Conservation (phyloP, 495 filamentous ascomycete species). For the Trypethelium eluteriae region DNA sequence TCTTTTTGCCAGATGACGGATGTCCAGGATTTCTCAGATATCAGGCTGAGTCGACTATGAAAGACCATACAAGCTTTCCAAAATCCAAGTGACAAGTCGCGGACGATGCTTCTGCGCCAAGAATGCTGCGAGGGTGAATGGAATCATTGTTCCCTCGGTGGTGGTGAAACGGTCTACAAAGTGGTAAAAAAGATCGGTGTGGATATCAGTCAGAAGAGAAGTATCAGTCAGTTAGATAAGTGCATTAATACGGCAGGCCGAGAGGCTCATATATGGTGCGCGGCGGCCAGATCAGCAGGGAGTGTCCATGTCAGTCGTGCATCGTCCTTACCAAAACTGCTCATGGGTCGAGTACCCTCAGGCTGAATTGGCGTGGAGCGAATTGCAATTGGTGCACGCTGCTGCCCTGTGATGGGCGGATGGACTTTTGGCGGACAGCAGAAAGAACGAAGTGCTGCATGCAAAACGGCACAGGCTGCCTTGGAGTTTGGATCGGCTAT, state of each 20-base stretch:
- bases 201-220: neutral
- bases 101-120: slow-evolving; percentile 1
- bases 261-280: neutral
- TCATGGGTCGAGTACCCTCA: neutral
- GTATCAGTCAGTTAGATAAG: neutral
- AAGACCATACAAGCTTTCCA: slow-evolving; percentile 1
- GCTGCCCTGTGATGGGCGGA: neutral
- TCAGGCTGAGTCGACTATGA: slow-evolving; percentile 7
- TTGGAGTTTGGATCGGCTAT: slow-evolving; percentile 9
- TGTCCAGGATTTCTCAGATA: neutral
- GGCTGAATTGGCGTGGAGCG: neutral
- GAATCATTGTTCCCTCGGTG: slow-evolving; percentile 2
- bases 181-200: neutral
- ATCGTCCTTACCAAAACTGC: slow-evolving; percentile 4
- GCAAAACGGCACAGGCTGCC: slow-evolving; percentile 11
- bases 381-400: slow-evolving; percentile 6
- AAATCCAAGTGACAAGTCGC: neutral
- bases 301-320: slow-evolving; percentile 11
- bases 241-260: slow-evolving; percentile 4
- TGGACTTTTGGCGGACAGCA: neutral
- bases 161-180: neutral
- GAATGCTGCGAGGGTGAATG: slow-evolving; percentile 2
- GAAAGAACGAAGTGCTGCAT: neutral
- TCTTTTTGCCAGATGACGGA: neutral
- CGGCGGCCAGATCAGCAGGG: slow-evolving; percentile 5